These are phyloP conservation scores for Suhomyces atakaporum DNA, from an alignment of 1,139 yeast species.

Conservation along the genomic window DNA sequence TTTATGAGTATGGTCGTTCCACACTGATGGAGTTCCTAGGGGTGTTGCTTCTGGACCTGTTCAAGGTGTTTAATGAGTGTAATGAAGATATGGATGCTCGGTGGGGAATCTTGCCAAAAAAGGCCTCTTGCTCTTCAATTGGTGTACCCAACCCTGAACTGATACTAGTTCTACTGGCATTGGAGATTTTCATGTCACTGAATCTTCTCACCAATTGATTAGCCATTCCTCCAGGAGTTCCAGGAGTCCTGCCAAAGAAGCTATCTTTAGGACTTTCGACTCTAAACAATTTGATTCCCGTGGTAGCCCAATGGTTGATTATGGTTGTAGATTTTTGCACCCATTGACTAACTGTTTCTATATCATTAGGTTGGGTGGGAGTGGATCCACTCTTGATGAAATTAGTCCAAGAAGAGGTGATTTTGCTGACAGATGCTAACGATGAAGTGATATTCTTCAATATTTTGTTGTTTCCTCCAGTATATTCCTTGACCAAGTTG, in stretches of 20 bases:
- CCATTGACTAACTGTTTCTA: conserved; percentile 19
- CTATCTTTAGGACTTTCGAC: conserved; percentile 46
- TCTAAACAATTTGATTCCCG: conserved; percentile 61
- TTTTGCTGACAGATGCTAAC: conserved; percentile 46
- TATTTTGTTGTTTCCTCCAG: conserved; percentile 31
- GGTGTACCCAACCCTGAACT: conserved; percentile 31
- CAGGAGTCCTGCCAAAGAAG: conserved; percentile 38
- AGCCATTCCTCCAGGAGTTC: conserved; percentile 49
- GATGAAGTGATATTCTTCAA: conserved; percentile 43
- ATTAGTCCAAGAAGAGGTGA: conserved; percentile 45
- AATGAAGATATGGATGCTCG: conserved; percentile 42
- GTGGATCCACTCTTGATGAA: conserved; percentile 21
- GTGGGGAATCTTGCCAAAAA: conserved; percentile 18
- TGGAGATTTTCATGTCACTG: conserved; percentile 43
- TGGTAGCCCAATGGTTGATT: conserved; percentile 62
- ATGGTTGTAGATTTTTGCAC: conserved; percentile 31
- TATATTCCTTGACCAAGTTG: conserved; percentile 24
- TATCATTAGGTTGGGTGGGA: conserved; percentile 4
- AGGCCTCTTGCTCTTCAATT: conserved; percentile 33
- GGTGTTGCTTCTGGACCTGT: conserved; percentile 41
- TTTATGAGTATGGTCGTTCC: conserved; percentile 3
- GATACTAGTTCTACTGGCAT: conserved; percentile 25
- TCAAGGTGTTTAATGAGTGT: conserved; percentile 45
- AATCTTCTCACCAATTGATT: conserved; percentile 50
- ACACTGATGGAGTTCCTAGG: conserved; percentile 43